Percentiles rank a stretch among this genome's conserved stretches.
Evolutionary conservation across 257 asterid species (phyloP).

Genomic region (Solanum pimpinellifolium): DNA sequence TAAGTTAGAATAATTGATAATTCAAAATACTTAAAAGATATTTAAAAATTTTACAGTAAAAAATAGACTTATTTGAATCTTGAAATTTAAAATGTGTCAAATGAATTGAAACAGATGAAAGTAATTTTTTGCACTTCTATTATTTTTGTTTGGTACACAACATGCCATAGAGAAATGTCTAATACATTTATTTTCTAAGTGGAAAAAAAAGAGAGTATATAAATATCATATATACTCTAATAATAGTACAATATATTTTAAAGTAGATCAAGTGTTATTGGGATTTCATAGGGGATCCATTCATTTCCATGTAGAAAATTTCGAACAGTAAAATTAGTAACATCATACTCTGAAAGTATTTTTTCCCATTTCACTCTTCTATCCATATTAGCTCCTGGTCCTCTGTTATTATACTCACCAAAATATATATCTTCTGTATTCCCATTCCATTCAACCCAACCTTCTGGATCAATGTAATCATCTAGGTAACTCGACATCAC

Average conservation of each 20-base stretch:
- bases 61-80: too few relatives aligned
- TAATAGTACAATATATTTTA: not conserved
- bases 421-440: not conserved
- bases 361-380: not conserved
- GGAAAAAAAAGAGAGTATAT: not conserved
- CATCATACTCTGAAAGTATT: not conserved
- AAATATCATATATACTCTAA: not conserved
- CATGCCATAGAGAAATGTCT: not conserved
- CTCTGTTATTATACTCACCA: not conserved
- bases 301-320: not conserved
- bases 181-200: not conserved
- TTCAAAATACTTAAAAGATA: too few relatives aligned
- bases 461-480: not conserved
- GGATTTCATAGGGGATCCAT: not conserved
- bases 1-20: too few relatives aligned
- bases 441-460: not conserved
- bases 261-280: not conserved
- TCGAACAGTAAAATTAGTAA: not conserved
- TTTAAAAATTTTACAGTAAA: too few relatives aligned
- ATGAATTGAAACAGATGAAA: too few relatives aligned
- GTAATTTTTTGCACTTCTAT: not conserved
- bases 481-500: not conserved
- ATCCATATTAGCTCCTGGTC: not conserved
- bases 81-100: fast-evolving
- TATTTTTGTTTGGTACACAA: not conserved